Percentiles rank a stretch among this genome's conserved stretches.
These are phyloP conservation scores for Diaporthe velutina DNA, from an alignment of 2,329 filamentous ascomycete species.

Conservation along the genomic window DNA sequence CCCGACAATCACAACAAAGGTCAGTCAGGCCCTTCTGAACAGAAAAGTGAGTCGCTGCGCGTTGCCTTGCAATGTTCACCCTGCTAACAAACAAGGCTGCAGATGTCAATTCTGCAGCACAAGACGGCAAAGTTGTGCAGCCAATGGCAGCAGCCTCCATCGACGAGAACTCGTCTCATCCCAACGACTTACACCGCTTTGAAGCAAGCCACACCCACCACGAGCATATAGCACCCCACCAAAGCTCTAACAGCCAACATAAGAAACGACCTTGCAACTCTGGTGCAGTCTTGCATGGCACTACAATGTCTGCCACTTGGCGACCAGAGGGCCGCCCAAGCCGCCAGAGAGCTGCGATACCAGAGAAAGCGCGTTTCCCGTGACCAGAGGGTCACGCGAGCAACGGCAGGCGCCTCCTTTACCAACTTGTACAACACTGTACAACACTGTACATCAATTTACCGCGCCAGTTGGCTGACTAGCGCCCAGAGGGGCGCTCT, in stretches of 20 bases:
- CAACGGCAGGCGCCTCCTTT: not conserved
- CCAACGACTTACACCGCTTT: not conserved
- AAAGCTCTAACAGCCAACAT: not conserved
- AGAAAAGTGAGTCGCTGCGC: not conserved
- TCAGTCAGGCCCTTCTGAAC: not conserved
- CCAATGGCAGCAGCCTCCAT: not conserved
- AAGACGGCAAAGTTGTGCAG: not conserved
- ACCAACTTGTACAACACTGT: not conserved
- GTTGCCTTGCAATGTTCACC: not conserved
- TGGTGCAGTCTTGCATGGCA: not conserved
- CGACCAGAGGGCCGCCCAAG: not conserved
- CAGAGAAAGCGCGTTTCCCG: not conserved
- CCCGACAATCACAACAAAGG: not conserved
- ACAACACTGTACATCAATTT: not conserved
- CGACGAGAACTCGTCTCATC: too few species aligned
- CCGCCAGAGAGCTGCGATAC: not conserved
- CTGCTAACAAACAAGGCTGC: not conserved
- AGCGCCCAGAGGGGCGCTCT: not conserved
- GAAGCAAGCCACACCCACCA: not conserved
- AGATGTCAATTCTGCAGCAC: not conserved
- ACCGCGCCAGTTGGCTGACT: rapidly evolving
- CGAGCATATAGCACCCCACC: not conserved
- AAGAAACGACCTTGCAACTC: not conserved
- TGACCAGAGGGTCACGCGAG: not conserved
- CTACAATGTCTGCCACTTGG: not conserved